Percentiles rank a stretch among this genome's conserved stretches.
phyloP scores from a whole-genome alignment of 1,284 basidiomycete genomes.

The Anthracocystis walkeri region DNA sequence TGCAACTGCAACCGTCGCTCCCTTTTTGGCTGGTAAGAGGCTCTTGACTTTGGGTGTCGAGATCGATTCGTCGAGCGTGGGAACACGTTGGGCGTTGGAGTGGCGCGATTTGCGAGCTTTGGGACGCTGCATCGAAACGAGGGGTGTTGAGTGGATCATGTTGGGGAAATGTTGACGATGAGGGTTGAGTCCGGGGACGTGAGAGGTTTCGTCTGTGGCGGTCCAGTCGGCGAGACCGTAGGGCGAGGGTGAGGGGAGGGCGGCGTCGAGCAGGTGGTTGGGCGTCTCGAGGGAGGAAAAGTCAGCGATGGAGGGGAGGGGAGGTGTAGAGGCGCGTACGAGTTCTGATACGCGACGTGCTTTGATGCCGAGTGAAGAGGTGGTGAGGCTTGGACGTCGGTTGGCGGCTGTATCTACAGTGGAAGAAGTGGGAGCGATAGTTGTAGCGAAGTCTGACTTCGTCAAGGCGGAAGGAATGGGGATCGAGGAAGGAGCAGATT shows the following conservation, averaged over 20 bases:
- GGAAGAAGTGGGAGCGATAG: background rate
- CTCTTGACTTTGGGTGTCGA: slow-evolving; percentile 8
- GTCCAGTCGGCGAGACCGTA: slow-evolving; percentile 47
- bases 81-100: slow-evolving; percentile 39
- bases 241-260: slow-evolving; percentile 35
- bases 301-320: slow-evolving; percentile 34
- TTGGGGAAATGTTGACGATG: background rate
- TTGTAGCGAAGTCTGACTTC: slow-evolving; percentile 1
- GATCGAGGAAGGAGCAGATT: slow-evolving; percentile 3
- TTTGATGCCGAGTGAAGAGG: slow-evolving; percentile 42
- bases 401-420: background rate
- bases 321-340: slow-evolving; percentile 41
- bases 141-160: slow-evolving; percentile 32
- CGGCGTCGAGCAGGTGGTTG: slow-evolving; percentile 29
- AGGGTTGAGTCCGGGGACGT: slow-evolving; percentile 26
- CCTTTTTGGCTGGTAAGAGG: slow-evolving; percentile 6
- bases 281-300: slow-evolving; percentile 32
- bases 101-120: slow-evolving; percentile 24
- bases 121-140: slow-evolving; percentile 6
- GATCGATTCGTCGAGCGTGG: background rate
- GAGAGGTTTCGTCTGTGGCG: slow-evolving; percentile 35
- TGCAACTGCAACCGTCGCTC: background rate
- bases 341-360: slow-evolving; percentile 46
- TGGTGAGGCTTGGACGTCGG: slow-evolving; percentile 32
- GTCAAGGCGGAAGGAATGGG: slow-evolving; percentile 2